A percentile compares a stretch with the other conserved stretches of the same genome.
phyloP scores from a whole-genome alignment of 1,284 basidiomycete species.

The Moniliella sp. region DNA sequence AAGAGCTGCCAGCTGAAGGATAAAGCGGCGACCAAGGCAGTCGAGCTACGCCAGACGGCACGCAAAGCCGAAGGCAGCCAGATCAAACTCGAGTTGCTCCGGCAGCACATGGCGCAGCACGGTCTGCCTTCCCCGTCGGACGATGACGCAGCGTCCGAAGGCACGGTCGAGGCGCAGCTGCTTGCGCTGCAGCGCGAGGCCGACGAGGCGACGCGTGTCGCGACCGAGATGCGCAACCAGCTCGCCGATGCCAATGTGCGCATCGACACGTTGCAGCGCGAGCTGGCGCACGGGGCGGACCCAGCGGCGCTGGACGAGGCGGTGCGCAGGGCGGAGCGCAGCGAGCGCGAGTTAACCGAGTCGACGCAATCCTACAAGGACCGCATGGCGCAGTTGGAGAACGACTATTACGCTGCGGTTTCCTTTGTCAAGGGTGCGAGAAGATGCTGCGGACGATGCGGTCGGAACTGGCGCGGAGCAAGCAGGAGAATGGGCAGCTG shows the following conservation, averaged over 20 bases:
- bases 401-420: conserved; percentile 79
- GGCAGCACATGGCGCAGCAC: conserved; percentile 37
- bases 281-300: too few relatives aligned
- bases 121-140: too few relatives aligned
- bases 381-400: conserved; percentile 50
- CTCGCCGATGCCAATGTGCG: too few relatives aligned
- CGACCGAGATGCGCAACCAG: too few relatives aligned
- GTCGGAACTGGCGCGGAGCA: conserved; percentile 35
- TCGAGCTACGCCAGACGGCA: conserved; percentile 46
- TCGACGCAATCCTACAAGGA: conserved; percentile 27
- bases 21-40: conserved; percentile 37
- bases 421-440: conserved; percentile 69
- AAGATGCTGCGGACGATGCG: conserved; percentile 97
- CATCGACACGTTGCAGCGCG: too few relatives aligned
- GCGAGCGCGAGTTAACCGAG: conserved; percentile 27
- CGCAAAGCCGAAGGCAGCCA: conserved; percentile 52
- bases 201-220: too few relatives aligned
- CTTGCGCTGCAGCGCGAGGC: too few relatives aligned
- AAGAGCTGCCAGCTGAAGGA: conserved; percentile 51
- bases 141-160: too few relatives aligned
- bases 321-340: conserved; percentile 39
- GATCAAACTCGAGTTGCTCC: conserved; percentile 57
- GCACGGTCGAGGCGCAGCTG: too few relatives aligned
- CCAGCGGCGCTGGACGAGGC: too few relatives aligned
- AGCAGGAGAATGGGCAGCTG: conserved; percentile 26